Base-by-base conservation (phyloP, 2,329 filamentous ascomycete species). In the Pseudogymnoascus sp. region DNA sequence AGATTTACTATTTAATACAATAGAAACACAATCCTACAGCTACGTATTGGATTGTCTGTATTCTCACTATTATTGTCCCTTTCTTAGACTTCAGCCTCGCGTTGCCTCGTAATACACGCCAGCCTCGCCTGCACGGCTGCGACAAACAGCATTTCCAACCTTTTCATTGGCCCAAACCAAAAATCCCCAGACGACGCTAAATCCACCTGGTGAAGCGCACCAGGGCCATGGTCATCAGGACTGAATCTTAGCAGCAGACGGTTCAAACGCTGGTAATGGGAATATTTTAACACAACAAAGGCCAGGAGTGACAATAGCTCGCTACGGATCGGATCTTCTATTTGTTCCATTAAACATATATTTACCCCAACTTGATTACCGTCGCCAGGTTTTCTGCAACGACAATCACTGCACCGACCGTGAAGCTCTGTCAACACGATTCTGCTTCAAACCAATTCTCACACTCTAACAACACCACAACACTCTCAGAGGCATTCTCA, bases 371-470 rank as follows among this genome's bases (percentile, higher is more conserved):
- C 28, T 21, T 56, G 8, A 36, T 34, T 11, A 8, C 49, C 28
- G n/a, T 34, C 28, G 16, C 49, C 49, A 43, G 34, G 18, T 34
- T 56, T 56, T 34, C 49, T 56, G 9, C 49, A 34, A 36, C n/a
- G n/a, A 56, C 21, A 16, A 18, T 56, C 49, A 56, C 49, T 14
- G 49, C 5, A 34, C 28, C 16, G 49, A 56, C 49, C 49, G 49
- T 56, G 49, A 56, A 56, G 49, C 49, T 34, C 49, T 56, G 28
- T 56, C 49, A 56, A 56, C 49, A 56, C 49, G 49, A 56, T 56
- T 36, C 28, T 56, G 21, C 18, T 31, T 21, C n/a, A 34, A 56
- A 34, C 49, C 28, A 56, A 34, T 34, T 34, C 25, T 56, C 49
- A 34, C n/a, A 56, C 34, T 14, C 9, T 9, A 14, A n/a, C n/a